A percentile compares a stretch with the other conserved stretches of the same genome.
These are phyloP conservation scores for Venturiaceae sp. DNA, from an alignment of 2,329 filamentous ascomycete species.

Conservation along the genomic window DNA sequence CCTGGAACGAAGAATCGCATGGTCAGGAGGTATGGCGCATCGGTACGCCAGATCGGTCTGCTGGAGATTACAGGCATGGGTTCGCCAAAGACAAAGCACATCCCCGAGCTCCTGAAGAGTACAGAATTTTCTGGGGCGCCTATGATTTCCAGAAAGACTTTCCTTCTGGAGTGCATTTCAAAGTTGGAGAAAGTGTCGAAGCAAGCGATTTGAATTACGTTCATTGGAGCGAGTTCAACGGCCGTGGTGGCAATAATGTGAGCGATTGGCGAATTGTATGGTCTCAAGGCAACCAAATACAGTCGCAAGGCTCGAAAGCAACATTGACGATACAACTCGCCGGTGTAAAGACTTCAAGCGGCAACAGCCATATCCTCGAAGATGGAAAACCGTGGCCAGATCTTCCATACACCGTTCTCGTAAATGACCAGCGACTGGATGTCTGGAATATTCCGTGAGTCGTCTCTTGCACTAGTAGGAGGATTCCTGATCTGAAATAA, in stretches of 20 bases:
- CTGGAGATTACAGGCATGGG: slow-evolving; percentile 52
- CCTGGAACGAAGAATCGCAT: slow-evolving; percentile 45
- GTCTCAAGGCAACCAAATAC: background rate
- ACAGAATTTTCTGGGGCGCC: slow-evolving; percentile 50
- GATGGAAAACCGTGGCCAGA: slow-evolving; percentile 43
- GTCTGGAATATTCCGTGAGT: slow-evolving; percentile 45
- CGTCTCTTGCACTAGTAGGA: no score
- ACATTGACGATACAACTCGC: slow-evolving; percentile 56
- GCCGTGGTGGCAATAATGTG: background rate
- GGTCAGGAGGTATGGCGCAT: slow-evolving; percentile 54
- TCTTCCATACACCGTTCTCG: slow-evolving; percentile 39
- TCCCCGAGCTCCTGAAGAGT: slow-evolving; percentile 41
- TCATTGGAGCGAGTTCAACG: slow-evolving; percentile 47
- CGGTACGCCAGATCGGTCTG: slow-evolving; percentile 51
- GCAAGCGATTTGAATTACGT: slow-evolving; percentile 50
- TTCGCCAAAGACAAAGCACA: slow-evolving; percentile 38
- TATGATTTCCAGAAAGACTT: slow-evolving; percentile 53
- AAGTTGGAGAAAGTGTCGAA: slow-evolving; percentile 42
- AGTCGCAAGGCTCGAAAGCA: slow-evolving; percentile 25
- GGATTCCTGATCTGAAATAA: background rate
- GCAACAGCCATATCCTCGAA: slow-evolving; percentile 50
- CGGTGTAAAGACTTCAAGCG: slow-evolving; percentile 50
- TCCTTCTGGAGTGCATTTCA: slow-evolving; percentile 47
- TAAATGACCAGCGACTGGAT: slow-evolving; percentile 36
- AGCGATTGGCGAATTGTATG: background rate